Evolutionary conservation across 768 basidiomycete species (phyloP), one percentile per base, ranked within the genome.

Genomic region (Lentinula boryana): DNA sequence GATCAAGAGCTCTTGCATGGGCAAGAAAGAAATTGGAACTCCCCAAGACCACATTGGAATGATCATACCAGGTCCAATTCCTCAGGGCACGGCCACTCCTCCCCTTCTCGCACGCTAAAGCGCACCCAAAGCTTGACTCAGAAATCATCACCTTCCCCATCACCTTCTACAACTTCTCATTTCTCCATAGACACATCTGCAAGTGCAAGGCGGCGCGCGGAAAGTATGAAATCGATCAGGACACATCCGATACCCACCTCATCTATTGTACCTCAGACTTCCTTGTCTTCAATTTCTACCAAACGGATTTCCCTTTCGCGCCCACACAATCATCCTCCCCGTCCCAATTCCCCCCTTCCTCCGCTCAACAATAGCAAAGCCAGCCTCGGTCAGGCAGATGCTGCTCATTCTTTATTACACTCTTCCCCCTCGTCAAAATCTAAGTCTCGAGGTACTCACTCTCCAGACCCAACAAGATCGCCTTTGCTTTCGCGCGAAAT

Each of bases 11-110:
- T 71, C 3, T 58, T 65, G n/a, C 80, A 82, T 43, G 78, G 80
- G 63, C 78, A 85, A 55, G 87, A 88, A 69, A 77, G 84, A 53
- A 87, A 88, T 65, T 88, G 86, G 87, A 85, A 86, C 68, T 80
- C 86, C 10, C 84, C 83, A 15, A 81, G 76, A 43, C 85, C 83
- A 6, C 78, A 76, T 51, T 87, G 86, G 86, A 67, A 71, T 16
- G 62, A 65, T 33, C 70, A 69, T 56, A 52, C 60, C 5, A 46
- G 49, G 18, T 54, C 57, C n/a, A 18, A 33, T 35, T 58, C 57
- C 12, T 27, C 57, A 7, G 48, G 10, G 4, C 43, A 33, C 12
- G n/a, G 31, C 27, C 41, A 43, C 18, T 23, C 55, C 5, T 21
- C 44, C 15, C 36, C 57, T 49, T 21, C 54, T 23, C 21, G 12